Base-by-base conservation (phyloP, 768 basidiomycete genomes). In the Phanerodontia chrysosporium region DNA sequence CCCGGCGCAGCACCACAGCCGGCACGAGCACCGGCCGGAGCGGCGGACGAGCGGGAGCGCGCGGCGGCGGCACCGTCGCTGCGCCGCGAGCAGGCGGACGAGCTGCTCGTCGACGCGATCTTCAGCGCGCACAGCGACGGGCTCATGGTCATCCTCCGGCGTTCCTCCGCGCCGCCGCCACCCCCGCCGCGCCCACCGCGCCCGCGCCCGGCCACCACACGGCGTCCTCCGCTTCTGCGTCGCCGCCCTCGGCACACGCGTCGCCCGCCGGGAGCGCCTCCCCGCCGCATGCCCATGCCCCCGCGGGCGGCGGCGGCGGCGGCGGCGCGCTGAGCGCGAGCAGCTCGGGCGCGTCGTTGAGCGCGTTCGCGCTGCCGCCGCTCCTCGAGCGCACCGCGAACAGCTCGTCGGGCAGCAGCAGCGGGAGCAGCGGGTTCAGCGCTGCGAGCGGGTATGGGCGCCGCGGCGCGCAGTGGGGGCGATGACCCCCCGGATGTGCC, bases 51-150 rank as follows among this genome's bases (percentile, higher is more conserved):
- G 39, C 32, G 51, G 32, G 55, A 42, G 46, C 39, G 30, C 35
- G 7, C 29, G 49, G 65, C 28, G 51, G 54, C 28, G 51, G 54
- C 58, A 57, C 22, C 39, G 39, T 42, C 39, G 39, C 39, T 42
- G 10, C 18, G 39, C 10, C 39, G 58, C 62, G 67, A 65, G 44
- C 64, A 58, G 30, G 74, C 71, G 10, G 74, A 72, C 16, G 80
- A 80, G 64, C 75, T 86, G 55, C 63, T 76, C 30, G 88, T 92
- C 13, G 90, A 92, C 65, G 87, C 89, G 1, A 91, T 92, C 56
- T 91, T 92, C 67, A 90, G 89, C 32, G 90, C 87, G 4, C 90
- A 92, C 68, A 92, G 90, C 28, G 90, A 92, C 67, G 90, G 90
- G 4, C 76, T 92, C 58, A 83, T 92, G 76, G 87, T 90, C 62